These are phyloP conservation scores for Hura crepitans DNA, from an alignment of 441 rosid species.

Conservation along the genomic window DNA sequence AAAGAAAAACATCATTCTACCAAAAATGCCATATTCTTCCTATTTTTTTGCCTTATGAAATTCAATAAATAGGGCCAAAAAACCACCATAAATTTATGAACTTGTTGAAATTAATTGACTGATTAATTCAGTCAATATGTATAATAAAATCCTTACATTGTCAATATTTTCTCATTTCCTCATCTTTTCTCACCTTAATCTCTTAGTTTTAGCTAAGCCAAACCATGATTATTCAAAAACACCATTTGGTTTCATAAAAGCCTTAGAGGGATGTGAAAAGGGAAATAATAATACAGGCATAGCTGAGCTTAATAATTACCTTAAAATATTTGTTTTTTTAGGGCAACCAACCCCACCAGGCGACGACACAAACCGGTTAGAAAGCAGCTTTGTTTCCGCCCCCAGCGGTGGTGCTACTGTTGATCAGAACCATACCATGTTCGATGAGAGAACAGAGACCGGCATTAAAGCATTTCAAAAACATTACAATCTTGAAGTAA, in stretches of 20 bases:
- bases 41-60: too few relatives aligned
- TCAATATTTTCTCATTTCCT: neutral
- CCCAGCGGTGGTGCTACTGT: neutral
- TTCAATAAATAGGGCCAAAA: too few relatives aligned
- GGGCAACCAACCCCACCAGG: neutral
- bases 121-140: too few relatives aligned
- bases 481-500: neutral
- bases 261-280: neutral
- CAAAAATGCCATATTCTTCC: too few relatives aligned
- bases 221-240: neutral
- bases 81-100: too few relatives aligned
- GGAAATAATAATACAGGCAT: neutral
- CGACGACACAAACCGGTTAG: neutral
- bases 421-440: neutral
- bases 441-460: neutral
- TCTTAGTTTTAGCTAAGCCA: neutral
- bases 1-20: too few relatives aligned
- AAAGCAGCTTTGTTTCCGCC: too few relatives aligned
- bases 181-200: neutral
- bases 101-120: too few relatives aligned
- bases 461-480: neutral
- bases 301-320: neutral
- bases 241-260: slow-evolving; percentile 5
- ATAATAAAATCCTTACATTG: too few relatives aligned
- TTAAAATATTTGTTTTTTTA: neutral